Evolutionary conservation across 352 stramenopile genomes (phyloP).

Genomic region (Globisporangium solare): DNA sequence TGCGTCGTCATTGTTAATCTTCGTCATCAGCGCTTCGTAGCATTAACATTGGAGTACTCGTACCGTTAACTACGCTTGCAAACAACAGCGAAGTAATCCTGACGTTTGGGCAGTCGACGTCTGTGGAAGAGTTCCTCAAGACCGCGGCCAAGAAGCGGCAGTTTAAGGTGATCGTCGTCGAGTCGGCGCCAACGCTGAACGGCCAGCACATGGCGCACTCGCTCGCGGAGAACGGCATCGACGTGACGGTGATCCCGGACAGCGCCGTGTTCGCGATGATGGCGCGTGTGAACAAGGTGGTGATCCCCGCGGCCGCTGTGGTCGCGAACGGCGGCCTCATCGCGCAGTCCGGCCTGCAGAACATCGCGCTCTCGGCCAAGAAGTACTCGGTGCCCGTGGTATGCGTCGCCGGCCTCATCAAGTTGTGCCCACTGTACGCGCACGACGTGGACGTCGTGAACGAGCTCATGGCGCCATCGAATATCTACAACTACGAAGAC

Average conservation of each 20-base stretch:
- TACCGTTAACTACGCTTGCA: conserved; percentile 1
- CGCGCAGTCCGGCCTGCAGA: conserved; percentile 92
- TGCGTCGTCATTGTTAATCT: background rate
- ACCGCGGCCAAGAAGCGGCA: conserved; percentile 88
- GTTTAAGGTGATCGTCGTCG: conserved; percentile 95
- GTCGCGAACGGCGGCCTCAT: conserved; percentile 97
- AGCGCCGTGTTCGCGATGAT: conserved; percentile 97
- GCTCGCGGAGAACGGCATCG: conserved; percentile 87
- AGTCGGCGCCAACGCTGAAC: conserved; percentile 91
- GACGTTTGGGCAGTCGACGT: conserved; percentile 92
- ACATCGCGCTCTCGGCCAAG: conserved; percentile 94
- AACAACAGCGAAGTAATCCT: conserved; percentile 90
- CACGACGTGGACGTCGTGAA: conserved; percentile 97
- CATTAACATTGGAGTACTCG: background rate
- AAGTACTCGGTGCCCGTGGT: conserved; percentile 96
- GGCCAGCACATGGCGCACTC: conserved; percentile 88
- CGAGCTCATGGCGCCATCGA: conserved; percentile 83
- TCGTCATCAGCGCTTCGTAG: background rate
- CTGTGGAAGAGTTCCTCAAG: conserved; percentile 89
- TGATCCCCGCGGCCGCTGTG: conserved; percentile 94
- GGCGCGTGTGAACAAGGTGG: conserved; percentile 97
- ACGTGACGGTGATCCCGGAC: conserved; percentile 96
- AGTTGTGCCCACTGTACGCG: conserved; percentile 97
- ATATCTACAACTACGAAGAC: conserved; percentile 89
- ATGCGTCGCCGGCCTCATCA: conserved; percentile 96